These are phyloP conservation scores for Psilocybe sp. DNA, from an alignment of 768 basidiomycete species.

Conservation along the genomic window DNA sequence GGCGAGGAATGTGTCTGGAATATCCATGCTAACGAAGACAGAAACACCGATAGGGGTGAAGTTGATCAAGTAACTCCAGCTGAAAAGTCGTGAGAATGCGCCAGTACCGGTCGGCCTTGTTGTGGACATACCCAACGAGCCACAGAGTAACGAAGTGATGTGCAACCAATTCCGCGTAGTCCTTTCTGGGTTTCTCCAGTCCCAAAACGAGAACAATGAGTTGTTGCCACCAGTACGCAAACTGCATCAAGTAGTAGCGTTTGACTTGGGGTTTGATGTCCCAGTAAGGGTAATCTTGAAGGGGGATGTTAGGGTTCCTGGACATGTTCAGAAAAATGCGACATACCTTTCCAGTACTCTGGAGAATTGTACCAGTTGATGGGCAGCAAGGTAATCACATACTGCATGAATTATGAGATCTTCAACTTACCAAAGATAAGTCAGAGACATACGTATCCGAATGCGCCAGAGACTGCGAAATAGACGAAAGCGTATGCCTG, in stretches of 20 bases:
- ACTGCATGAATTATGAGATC: slow-evolving; percentile 35
- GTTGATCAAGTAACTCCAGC: slow-evolving; percentile 83
- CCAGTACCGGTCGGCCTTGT: background rate
- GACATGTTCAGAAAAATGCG: background rate
- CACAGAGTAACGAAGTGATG: slow-evolving; percentile 96
- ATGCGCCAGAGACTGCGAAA: slow-evolving; percentile 63
- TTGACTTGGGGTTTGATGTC: slow-evolving; percentile 84
- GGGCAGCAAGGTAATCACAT: slow-evolving; percentile 77
- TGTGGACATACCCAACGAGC: slow-evolving; percentile 74
- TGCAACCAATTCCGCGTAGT: slow-evolving; percentile 79
- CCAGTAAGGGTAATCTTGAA: slow-evolving; percentile 83
- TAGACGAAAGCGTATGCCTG: slow-evolving; percentile 88
- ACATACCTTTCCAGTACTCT: slow-evolving; percentile 79
- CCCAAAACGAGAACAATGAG: slow-evolving; percentile 78
- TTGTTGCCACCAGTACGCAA: slow-evolving; percentile 94
- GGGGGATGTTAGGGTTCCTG: background rate
- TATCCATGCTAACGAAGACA: slow-evolving; percentile 95
- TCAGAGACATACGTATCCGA: slow-evolving; percentile 69
- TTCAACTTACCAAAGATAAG: background rate
- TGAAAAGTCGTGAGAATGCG: slow-evolving; percentile 24
- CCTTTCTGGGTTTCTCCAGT: slow-evolving; percentile 93
- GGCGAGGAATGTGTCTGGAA: slow-evolving; percentile 86
- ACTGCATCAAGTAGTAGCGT: slow-evolving; percentile 90
- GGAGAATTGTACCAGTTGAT: slow-evolving; percentile 86
- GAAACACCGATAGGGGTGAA: slow-evolving; percentile 87